Evolutionary conservation across 2,329 filamentous ascomycete genomes (phyloP).

Genomic region (Penicillium sp.): DNA sequence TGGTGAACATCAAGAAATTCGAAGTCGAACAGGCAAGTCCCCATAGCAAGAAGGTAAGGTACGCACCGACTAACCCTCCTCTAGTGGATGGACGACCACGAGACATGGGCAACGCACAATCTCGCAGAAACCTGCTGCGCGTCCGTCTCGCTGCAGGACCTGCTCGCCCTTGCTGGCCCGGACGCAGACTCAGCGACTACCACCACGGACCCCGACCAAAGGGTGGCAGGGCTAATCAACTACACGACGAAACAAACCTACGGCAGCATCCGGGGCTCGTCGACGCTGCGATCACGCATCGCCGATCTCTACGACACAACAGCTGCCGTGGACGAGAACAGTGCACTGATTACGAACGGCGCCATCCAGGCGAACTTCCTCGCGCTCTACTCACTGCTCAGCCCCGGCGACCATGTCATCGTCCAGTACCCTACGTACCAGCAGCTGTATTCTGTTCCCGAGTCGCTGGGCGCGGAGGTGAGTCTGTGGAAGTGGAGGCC

Average conservation of each 20-base stretch:
- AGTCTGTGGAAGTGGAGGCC: conserved; percentile 67
- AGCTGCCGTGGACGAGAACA: conserved; percentile 48
- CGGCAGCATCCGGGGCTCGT: not conserved
- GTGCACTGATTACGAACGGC: conserved; percentile 77
- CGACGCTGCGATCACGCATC: not conserved
- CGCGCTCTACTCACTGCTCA: conserved; percentile 72
- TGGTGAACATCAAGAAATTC: not conserved
- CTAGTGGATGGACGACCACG: not conserved
- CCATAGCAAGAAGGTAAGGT: too few relatives aligned
- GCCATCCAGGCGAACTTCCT: conserved; percentile 84
- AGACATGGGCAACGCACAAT: not conserved
- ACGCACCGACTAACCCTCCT: not conserved
- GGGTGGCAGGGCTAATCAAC: not conserved
- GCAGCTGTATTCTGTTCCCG: conserved; percentile 77
- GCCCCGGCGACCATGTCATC: conserved; percentile 79
- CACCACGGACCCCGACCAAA: too few relatives aligned
- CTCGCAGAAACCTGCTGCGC: not conserved
- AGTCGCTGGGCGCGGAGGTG: conserved; percentile 75
- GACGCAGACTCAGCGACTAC: too few relatives aligned
- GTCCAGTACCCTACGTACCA: conserved; percentile 89
- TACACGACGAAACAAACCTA: not conserved
- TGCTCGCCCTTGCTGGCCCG: not conserved
- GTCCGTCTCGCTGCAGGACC: not conserved
- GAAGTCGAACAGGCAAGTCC: not conserved
- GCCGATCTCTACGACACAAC: not conserved